Base-by-base conservation (phyloP, 202 grass and related monocot genomes). In the Schoenoplectus triqueter region DNA sequence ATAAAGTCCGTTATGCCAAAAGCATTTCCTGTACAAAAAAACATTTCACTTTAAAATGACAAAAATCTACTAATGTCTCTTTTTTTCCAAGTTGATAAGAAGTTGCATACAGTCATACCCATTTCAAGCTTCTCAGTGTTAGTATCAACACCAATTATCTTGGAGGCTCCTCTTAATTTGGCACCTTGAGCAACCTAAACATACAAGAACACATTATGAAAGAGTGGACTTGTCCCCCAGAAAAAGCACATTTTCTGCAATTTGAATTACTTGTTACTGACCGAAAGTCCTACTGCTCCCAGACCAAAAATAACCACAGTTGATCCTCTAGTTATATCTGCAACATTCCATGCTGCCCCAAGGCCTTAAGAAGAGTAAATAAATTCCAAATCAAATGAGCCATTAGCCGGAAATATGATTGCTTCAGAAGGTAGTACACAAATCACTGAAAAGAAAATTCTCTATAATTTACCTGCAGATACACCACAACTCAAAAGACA, bases 281-380 rank as follows among this genome's bases (percentile, higher is more conserved):
- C 95, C 10, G 95, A 98, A 88, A 98, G 95, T 54, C 95, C 92
- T 40, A 98, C 91, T 48, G 91, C 88, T 87, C 95, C 95, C 70
- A 98, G 92, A 82, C 95, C 92, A 90, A 98, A 98, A 72, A 98
- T 95, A 89, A 88, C 95, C 82, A 98, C 88, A 87, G 84, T 98
- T 13, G 92, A 93, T 0, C 91, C 95, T 79, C 81, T 69, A 1
- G 92, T 88, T 89, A 98, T 87, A 82, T 95, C 82, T 65, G 95
- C 92, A 81, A 98, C 91, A 46, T 93, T 98, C 92, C 95, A 98
- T 82, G 91, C 95, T 71, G 95, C 95, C 6, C 92, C 95, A 41
- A 98, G 91, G 45, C 95, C 95, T 98, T 82, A 83, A 48, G 31
- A 59, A 59, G 15, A 13, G 64, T 71, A 20, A 13, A 70, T 3